Evolutionary conservation across 306 rosid genomes (phyloP).

Genomic region (Nissolia schottii): DNA sequence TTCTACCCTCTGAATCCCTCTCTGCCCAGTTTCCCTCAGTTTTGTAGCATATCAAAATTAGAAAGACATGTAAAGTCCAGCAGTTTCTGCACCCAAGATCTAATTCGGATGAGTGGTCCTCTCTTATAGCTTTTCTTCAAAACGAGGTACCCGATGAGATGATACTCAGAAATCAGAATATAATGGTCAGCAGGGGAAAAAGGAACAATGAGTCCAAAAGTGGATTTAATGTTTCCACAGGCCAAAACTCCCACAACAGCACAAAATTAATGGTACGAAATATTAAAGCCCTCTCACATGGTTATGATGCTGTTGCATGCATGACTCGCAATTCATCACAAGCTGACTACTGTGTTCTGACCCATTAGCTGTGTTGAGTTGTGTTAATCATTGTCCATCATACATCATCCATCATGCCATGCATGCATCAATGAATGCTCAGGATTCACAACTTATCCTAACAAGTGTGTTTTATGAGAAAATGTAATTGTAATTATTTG

Average conservation of each 20-base stretch:
- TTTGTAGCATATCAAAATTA: constrained; percentile 32
- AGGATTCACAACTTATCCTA: constrained; percentile 3
- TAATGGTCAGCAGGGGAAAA: neutral
- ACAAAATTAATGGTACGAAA: constrained; percentile 17
- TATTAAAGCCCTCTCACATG: constrained; percentile 26
- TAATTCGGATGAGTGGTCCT: constrained; percentile 49
- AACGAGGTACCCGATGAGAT: neutral
- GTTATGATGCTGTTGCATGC: no score
- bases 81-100: constrained; percentile 28
- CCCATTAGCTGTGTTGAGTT: neutral
- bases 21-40: constrained; percentile 38
- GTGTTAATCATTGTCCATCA: constrained; percentile 1
- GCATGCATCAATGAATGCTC: constrained; percentile 12
- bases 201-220: constrained; percentile 29
- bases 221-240: constrained; percentile 20
- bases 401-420: neutral
- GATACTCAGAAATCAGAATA: constrained; percentile 22
- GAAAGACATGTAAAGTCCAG: constrained; percentile 36
- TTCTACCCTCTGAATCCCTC: constrained; percentile 27
- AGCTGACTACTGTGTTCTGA: constrained; percentile 4
- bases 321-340: constrained; percentile 10
- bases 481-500: no score
- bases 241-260: constrained; percentile 2
- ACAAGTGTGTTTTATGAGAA: no score
- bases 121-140: neutral